Evolutionary conservation across 352 stramenopile species (phyloP).

Genomic region (Bremia lactucae): DNA sequence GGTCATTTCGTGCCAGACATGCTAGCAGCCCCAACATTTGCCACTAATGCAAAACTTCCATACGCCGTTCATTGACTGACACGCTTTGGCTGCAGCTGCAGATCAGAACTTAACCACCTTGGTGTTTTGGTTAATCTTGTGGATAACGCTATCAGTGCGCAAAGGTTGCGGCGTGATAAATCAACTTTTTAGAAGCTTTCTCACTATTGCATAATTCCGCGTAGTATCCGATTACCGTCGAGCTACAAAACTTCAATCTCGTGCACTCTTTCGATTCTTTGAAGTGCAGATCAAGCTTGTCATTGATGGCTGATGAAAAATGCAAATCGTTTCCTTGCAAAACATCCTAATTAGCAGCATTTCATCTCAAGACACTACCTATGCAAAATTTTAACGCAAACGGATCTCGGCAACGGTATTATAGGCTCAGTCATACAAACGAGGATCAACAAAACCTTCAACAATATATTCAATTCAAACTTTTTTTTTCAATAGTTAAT

Average conservation of each 20-base stretch:
- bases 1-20: constrained; percentile 23
- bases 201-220: constrained; percentile 85
- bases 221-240: constrained; percentile 88
- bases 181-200: too few relatives aligned
- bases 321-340: constrained; percentile 87
- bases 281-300: constrained; percentile 95
- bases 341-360: constrained; percentile 81
- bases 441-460: too few relatives aligned
- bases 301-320: constrained; percentile 87
- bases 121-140: constrained; percentile 19
- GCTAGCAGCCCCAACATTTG: constrained; percentile 34
- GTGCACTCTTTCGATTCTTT: constrained; percentile 94
- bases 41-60: constrained; percentile 70
- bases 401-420: too few relatives aligned
- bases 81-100: constrained; percentile 6
- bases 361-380: too few relatives aligned
- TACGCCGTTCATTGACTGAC: constrained; percentile 34
- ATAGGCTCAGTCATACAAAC: too few relatives aligned
- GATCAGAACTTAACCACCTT: too few relatives aligned
- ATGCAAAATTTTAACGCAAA: too few relatives aligned
- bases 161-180: too few relatives aligned
- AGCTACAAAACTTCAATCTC: constrained; percentile 89
- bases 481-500: too few relatives aligned
- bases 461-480: too few relatives aligned
- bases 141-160: neutral